Evolutionary conservation across 2,329 filamentous ascomycete species (phyloP).

Genomic region (Epichloe aotearoae): DNA sequence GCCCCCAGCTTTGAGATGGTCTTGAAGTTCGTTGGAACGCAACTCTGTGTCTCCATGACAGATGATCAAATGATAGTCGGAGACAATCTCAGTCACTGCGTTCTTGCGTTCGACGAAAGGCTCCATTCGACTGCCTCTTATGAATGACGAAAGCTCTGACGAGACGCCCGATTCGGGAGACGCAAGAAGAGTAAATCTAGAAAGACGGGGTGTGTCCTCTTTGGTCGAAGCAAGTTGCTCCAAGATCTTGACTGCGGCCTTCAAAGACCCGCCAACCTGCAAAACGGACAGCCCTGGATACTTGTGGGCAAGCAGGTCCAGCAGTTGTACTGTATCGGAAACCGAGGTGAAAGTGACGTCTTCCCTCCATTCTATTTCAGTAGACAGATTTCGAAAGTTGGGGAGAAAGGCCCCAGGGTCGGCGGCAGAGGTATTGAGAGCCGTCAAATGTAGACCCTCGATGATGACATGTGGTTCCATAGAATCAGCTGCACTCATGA

Average conservation of each 20-base stretch:
- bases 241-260: conserved; percentile 14
- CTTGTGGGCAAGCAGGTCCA: conserved; percentile 25
- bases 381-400: conserved; percentile 35
- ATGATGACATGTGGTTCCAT: conserved; percentile 26
- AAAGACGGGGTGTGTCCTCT: conserved; percentile 19
- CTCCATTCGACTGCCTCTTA: conserved; percentile 9
- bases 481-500: conserved; percentile 25
- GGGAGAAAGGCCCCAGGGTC: conserved; percentile 27
- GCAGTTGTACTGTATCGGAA: conserved; percentile 12
- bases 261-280: conserved; percentile 20
- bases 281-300: conserved; percentile 25
- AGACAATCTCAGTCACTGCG: conserved; percentile 11
- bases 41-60: conserved; percentile 8
- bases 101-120: conserved; percentile 17
- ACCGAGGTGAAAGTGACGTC: conserved; percentile 18
- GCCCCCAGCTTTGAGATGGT: conserved; percentile 17
- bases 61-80: conserved; percentile 23
- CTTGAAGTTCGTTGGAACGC: conserved; percentile 8
- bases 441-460: conserved; percentile 30
- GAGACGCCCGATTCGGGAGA: conserved; percentile 1
- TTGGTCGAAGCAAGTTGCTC: conserved; percentile 11
- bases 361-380: conserved; percentile 33
- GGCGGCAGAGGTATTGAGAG: conserved; percentile 16
- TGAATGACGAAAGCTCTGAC: conserved; percentile 1
- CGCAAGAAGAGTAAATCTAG: conserved; percentile 20